These are phyloP conservation scores for Aspergillus mulundensis DNA, from an alignment of 495 filamentous ascomycete species.

Conservation along the genomic window DNA sequence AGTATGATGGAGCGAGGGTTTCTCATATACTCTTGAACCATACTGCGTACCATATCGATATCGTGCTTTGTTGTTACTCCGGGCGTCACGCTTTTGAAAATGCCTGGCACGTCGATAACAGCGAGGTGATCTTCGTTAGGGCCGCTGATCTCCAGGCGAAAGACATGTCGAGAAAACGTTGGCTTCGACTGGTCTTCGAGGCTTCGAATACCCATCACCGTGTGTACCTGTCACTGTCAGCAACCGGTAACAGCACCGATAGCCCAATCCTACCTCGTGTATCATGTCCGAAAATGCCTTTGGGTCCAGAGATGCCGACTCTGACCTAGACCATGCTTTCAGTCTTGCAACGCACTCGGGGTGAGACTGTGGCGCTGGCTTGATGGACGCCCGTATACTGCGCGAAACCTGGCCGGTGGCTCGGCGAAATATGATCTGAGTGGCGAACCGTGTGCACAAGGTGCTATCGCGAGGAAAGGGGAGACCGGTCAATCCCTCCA, in stretches of 20 bases:
- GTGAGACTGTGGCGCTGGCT: conserved; percentile 12
- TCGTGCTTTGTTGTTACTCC: conserved; percentile 48
- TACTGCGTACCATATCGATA: conserved; percentile 44
- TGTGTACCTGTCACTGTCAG: conserved; percentile 21
- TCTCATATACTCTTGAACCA: conserved; percentile 53
- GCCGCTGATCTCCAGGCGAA: conserved; percentile 56
- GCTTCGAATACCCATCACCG: conserved; percentile 28
- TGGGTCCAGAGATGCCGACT: conserved; percentile 8
- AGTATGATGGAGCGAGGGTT: conserved; percentile 55
- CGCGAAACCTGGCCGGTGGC: neutral
- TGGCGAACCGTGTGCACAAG: conserved; percentile 45
- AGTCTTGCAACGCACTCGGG: conserved; percentile 17
- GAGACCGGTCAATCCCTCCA: conserved; percentile 42
- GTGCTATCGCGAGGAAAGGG: conserved; percentile 40
- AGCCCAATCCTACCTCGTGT: conserved; percentile 25
- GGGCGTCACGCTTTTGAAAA: conserved; percentile 52
- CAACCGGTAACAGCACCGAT: neutral
- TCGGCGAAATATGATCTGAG: conserved; percentile 47
- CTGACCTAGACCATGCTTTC: conserved; percentile 18
- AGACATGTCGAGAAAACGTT: conserved; percentile 54
- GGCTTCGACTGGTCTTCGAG: conserved; percentile 11
- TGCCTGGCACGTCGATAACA: conserved; percentile 61
- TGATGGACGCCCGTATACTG: neutral
- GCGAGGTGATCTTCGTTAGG: conserved; percentile 55
- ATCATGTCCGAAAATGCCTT: conserved; percentile 18